phyloP scores from a whole-genome alignment of 1,284 basidiomycete species.

The Cryptococcus sp. region DNA sequence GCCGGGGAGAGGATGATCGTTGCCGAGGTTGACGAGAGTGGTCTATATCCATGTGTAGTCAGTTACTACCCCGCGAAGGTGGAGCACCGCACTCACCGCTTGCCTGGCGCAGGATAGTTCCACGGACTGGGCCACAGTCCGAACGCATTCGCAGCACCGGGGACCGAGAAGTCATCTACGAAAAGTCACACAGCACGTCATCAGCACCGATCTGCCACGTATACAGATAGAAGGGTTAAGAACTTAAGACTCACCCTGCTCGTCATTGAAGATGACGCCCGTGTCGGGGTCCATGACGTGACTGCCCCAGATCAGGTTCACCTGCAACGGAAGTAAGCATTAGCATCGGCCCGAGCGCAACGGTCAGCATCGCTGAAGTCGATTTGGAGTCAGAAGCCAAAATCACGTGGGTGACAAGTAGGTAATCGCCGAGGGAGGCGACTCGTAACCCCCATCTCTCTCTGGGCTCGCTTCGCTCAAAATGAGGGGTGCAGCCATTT shows the following conservation, averaged over 20 bases:
- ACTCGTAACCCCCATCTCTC: too few relatives aligned
- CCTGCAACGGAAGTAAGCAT: slow-evolving; percentile 35
- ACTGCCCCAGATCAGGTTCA: slow-evolving; percentile 86
- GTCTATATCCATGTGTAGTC: slow-evolving; percentile 41
- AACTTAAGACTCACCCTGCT: slow-evolving; percentile 52
- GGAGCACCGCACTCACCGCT: slow-evolving; percentile 57
- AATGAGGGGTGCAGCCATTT: too few relatives aligned
- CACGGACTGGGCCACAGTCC: slow-evolving; percentile 83
- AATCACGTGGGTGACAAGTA: too few relatives aligned
- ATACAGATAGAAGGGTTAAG: too few relatives aligned
- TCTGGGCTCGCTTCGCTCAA: neutral
- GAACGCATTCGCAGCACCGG: slow-evolving; percentile 76
- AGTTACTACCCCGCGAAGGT: neutral
- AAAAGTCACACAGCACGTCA: neutral
- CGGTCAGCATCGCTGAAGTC: too few relatives aligned
- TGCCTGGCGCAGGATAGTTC: slow-evolving; percentile 83
- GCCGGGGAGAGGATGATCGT: slow-evolving; percentile 70
- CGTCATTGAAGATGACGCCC: slow-evolving; percentile 86
- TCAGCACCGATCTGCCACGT: neutral
- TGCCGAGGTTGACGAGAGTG: slow-evolving; percentile 79
- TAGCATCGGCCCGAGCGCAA: neutral
- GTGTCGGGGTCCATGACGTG: slow-evolving; percentile 77
- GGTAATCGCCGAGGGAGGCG: too few relatives aligned
- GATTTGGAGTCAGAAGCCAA: too few relatives aligned
- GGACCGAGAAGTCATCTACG: slow-evolving; percentile 81